Conservation (phyloP, 768 basidiomycete species). For the Psilocybe cubensis region DNA sequence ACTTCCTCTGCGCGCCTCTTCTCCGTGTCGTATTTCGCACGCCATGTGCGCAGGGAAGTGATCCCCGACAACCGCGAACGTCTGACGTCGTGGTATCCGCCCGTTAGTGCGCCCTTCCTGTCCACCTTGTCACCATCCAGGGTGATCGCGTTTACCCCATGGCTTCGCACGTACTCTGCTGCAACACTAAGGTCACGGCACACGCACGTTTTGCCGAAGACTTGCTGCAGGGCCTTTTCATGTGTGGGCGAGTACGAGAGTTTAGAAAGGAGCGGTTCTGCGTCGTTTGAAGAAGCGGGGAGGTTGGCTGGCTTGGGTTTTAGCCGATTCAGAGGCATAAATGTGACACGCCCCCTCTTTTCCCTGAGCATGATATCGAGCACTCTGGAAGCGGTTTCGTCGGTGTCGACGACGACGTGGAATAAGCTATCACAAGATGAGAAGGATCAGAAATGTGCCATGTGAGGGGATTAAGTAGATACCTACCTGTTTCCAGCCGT, state of each 20-base stretch:
- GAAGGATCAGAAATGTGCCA: background rate
- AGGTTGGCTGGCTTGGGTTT: conserved; percentile 66
- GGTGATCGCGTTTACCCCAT: conserved; percentile 96
- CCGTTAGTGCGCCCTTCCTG: conserved; percentile 93
- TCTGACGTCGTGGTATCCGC: conserved; percentile 93
- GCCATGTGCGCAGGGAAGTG: conserved; percentile 76
- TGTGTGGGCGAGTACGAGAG: conserved; percentile 73
- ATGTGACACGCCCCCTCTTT: conserved; percentile 93
- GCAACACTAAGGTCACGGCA: conserved; percentile 92
- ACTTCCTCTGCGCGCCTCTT: conserved; percentile 71
- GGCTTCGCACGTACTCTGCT: conserved; percentile 92
- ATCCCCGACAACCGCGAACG: conserved; percentile 90
- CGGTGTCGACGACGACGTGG: conserved; percentile 97
- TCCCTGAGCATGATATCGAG: conserved; percentile 94
- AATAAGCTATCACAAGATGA: conserved; percentile 66
- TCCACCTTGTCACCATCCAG: conserved; percentile 98
- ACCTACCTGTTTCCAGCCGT: conserved; percentile 92
- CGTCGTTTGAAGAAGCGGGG: conserved; percentile 73
- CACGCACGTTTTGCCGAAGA: conserved; percentile 97
- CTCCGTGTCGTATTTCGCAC: conserved; percentile 69
- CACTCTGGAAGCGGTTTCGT: conserved; percentile 89
- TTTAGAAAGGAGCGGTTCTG: conserved; percentile 82
- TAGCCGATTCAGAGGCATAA: conserved; percentile 97
- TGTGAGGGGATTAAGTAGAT: background rate
- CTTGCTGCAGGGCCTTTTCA: conserved; percentile 90